Base-by-base conservation (phyloP, 2,329 filamentous ascomycete genomes). In the Trichoderma hamatum region DNA sequence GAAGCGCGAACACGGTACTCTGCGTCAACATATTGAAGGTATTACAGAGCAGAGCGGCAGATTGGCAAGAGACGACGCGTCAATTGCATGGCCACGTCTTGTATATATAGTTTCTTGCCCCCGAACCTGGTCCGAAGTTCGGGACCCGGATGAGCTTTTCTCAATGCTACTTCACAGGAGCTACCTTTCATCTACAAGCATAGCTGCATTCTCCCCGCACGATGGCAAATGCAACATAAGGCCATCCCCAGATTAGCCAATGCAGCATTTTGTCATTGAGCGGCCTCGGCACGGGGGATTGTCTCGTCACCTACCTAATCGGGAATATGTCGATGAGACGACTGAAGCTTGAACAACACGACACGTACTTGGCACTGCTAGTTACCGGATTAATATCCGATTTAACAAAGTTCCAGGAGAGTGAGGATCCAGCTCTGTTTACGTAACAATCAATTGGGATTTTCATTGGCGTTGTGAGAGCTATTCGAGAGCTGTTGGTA, bases 1-100 rank as follows among this genome's bases (percentile, higher is more conserved):
- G 49, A 32, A 72, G 69, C 55, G 67, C 70, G 13, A 71, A 21
- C 26, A 71, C 36, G 24, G 30, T 32, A 3, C 51, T 36, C 19
- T 67, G 63, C 24, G 63, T 67, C 43, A 69, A 62, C 68, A 69
- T 69, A 21, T 13, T 28, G 28, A 16, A 13, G 21, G 13, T 19
- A 10, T 6, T 21, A 21, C 14, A 58, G 30, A 58, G 49, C 51
- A 55, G 21, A 32, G 21, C 28, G 58, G 36, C 54, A 65, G 13
- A 34, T 21, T 16, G 30, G 54, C 19, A 32, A 59, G n/a, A 39
- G 65, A 34, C 11, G n/a, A 32, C 36, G 46, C 11, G n/a, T 36
- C 63, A 52, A 51, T 26, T 36, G 32, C 58, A 26, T 21, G 54
- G 56, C 61, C 13, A 32, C 19, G 34, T 32, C 36, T 49, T 36